These are phyloP conservation scores for Epichloe coenophiala DNA, from an alignment of 2,329 filamentous ascomycete genomes.

Conservation along the genomic window DNA sequence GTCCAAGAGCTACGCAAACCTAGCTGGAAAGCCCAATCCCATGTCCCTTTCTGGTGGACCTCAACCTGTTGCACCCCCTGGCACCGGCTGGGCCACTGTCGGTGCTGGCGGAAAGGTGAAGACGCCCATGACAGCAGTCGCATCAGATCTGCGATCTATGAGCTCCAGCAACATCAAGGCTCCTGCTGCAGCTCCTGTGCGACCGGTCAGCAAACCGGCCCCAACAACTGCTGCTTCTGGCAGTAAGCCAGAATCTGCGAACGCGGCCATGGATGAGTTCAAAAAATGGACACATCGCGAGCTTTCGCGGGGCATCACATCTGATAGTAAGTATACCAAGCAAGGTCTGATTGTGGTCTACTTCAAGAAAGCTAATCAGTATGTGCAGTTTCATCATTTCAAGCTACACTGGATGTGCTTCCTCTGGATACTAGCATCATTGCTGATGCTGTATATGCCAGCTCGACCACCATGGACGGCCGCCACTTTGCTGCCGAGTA, in stretches of 20 bases:
- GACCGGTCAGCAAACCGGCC: constrained; percentile 34
- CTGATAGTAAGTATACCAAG: constrained; percentile 33
- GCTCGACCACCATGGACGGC: constrained; percentile 80
- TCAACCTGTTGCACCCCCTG: constrained; percentile 15
- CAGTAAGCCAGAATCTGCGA: constrained; percentile 24
- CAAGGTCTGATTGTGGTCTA: constrained; percentile 18
- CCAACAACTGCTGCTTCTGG: constrained; percentile 28
- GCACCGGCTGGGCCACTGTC: constrained; percentile 76
- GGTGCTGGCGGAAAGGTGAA: constrained; percentile 90
- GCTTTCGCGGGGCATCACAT: constrained; percentile 53
- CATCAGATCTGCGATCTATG: constrained; percentile 28
- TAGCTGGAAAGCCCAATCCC: constrained; percentile 61
- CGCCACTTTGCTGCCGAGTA: constrained; percentile 92
- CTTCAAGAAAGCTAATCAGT: neutral
- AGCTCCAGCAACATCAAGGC: constrained; percentile 31
- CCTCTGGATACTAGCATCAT: constrained; percentile 71
- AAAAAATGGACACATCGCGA: constrained; percentile 87
- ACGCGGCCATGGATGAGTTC: constrained; percentile 71
- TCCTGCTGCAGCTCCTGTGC: constrained; percentile 28
- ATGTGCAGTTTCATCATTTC: constrained; percentile 60
- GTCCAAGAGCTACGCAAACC: constrained; percentile 87
- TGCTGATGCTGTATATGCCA: constrained; percentile 77
- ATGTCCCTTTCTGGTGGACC: constrained; percentile 14
- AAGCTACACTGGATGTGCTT: constrained; percentile 59
- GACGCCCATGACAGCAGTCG: constrained; percentile 46